Evolutionary conservation across 2,329 filamentous ascomycete genomes (phyloP).

Genomic region (Hirsutella minnesotensis): DNA sequence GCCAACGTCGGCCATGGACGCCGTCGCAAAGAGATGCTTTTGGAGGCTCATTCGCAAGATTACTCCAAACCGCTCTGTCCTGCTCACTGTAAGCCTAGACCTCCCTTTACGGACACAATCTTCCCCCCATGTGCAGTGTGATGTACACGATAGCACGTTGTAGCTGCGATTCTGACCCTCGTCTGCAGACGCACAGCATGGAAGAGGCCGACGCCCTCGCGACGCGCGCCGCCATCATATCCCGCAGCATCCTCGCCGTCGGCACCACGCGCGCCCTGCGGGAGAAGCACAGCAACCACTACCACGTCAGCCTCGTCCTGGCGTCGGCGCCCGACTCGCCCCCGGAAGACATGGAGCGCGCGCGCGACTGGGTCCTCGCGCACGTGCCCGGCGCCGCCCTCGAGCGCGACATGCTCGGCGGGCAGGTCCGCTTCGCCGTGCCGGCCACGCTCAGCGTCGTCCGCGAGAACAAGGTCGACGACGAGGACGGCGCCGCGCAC

Average conservation of each 20-base stretch:
- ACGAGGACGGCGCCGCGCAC: too few relatives aligned
- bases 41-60: conserved; percentile 68
- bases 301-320: conserved; percentile 52
- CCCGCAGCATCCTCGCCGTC: conserved; percentile 39
- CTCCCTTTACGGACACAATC: too few relatives aligned
- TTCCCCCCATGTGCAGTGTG: too few relatives aligned
- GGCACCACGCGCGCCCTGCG: conserved; percentile 48
- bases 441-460: conserved; percentile 1
- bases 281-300: conserved; percentile 46
- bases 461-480: too few relatives aligned
- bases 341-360: conserved; percentile 40
- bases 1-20: conserved; percentile 73
- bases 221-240: conserved; percentile 41
- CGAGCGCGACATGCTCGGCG: conserved; percentile 48
- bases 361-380: conserved; percentile 41
- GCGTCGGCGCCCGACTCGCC: conserved; percentile 43
- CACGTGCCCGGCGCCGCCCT: conserved; percentile 41
- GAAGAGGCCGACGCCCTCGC: conserved; percentile 81
- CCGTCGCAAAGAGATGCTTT: conserved; percentile 75
- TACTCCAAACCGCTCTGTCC: conserved; percentile 58
- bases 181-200: conserved; percentile 62
- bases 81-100: conserved; percentile 54
- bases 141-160: too few relatives aligned
- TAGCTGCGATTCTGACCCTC: not conserved
- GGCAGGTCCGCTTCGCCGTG: conserved; percentile 36